Percentiles rank a stretch among this genome's conserved stretches.
These are phyloP conservation scores for Linanthus parryae DNA, from an alignment of 148 eudicot species.

Conservation along the genomic window DNA sequence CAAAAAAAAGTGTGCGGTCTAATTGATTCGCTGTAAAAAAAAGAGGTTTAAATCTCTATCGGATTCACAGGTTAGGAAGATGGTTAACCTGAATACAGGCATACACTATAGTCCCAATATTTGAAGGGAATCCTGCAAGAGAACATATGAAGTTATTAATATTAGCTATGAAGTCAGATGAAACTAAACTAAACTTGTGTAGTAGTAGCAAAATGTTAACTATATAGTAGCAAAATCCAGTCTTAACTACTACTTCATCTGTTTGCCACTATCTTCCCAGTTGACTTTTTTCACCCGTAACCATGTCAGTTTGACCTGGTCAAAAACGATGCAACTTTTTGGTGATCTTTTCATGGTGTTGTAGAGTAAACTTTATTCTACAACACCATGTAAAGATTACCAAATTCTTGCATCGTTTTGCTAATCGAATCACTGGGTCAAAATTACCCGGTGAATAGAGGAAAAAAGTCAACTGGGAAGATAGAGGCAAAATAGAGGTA, in stretches of 20 bases:
- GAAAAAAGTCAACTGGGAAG: background rate
- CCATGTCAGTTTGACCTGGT: too few relatives aligned
- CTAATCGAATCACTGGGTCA: too few relatives aligned
- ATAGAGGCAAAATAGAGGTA: background rate
- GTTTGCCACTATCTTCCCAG: too few relatives aligned
- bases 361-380: too few relatives aligned
- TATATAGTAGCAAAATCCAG: too few relatives aligned
- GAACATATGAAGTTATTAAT: background rate
- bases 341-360: too few relatives aligned
- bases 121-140: slow-evolving; percentile 60
- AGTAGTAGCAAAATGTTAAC: too few relatives aligned
- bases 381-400: too few relatives aligned
- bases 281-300: too few relatives aligned
- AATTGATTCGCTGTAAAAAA: background rate
- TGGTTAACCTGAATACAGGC: slow-evolving; percentile 65
- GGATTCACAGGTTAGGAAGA: background rate
- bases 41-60: background rate
- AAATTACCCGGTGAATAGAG: background rate
- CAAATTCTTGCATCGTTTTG: too few relatives aligned
- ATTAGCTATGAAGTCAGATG: background rate
- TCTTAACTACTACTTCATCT: too few relatives aligned
- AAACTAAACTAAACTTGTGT: background rate
- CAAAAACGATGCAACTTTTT: too few relatives aligned
- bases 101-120: slow-evolving; percentile 62
- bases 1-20: background rate